Conservation (phyloP, 768 basidiomycete species). For the Trametes cinnabarina region DNA sequence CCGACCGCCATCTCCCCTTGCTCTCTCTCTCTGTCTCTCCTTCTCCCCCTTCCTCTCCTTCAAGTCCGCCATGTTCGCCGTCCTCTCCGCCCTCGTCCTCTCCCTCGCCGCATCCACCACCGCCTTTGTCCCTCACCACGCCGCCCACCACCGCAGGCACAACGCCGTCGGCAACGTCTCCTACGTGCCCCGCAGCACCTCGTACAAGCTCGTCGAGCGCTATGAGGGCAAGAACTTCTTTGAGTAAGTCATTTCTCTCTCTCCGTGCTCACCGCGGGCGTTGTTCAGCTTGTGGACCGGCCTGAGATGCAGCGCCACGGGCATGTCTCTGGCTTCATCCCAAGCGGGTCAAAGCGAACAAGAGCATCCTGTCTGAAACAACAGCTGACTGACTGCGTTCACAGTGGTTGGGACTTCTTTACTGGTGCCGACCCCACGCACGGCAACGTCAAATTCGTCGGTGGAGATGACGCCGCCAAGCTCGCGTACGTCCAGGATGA, state of each 20-base stretch:
- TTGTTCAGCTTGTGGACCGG: neutral
- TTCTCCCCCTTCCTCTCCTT: conserved; percentile 4
- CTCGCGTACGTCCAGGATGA: conserved; percentile 63
- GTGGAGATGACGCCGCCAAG: conserved; percentile 43
- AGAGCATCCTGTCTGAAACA: neutral
- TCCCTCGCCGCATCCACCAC: conserved; percentile 37
- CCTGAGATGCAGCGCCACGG: neutral
- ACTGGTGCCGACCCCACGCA: conserved; percentile 62
- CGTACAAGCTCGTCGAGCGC: conserved; percentile 38
- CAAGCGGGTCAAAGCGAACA: too few species aligned
- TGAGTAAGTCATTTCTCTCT: conserved; percentile 40
- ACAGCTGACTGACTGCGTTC: neutral
- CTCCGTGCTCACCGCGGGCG: neutral
- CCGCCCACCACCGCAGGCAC: conserved; percentile 30
- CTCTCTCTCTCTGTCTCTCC: conserved; percentile 8
- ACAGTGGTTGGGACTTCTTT: conserved; percentile 72
- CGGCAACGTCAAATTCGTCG: conserved; percentile 64
- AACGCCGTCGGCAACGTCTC: conserved; percentile 21
- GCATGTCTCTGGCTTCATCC: neutral
- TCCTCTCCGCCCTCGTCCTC: conserved; percentile 34
- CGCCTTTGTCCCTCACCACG: conserved; percentile 34
- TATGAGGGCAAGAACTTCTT: conserved; percentile 58
- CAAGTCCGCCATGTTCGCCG: conserved; percentile 30
- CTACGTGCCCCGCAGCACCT: conserved; percentile 22
- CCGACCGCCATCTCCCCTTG: conserved; percentile 2